These are phyloP conservation scores for Penicillium sclerotiorum DNA, from an alignment of 2,329 filamentous ascomycete species.

Conservation along the genomic window DNA sequence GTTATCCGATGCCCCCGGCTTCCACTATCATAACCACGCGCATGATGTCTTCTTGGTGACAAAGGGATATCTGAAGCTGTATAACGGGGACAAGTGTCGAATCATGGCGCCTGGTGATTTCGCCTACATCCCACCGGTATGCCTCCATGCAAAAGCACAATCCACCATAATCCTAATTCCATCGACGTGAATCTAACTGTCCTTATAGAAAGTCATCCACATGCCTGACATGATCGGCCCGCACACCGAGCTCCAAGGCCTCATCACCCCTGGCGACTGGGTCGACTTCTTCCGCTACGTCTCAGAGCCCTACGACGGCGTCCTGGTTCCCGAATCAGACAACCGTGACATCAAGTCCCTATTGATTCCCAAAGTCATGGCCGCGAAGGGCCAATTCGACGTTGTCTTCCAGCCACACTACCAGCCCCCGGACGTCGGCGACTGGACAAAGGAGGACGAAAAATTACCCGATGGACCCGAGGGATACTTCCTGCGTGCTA, in stretches of 20 bases:
- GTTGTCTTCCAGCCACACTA: conserved; percentile 57
- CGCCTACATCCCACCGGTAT: conserved; percentile 59
- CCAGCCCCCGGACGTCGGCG: conserved; percentile 43
- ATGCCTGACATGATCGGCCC: conserved; percentile 59
- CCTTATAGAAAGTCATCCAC: conserved; percentile 49
- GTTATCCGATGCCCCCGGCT: conserved; percentile 46
- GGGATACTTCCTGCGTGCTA: conserved; percentile 57
- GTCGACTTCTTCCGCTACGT: conserved; percentile 64
- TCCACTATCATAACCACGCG: conserved; percentile 60
- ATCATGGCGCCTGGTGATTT: conserved; percentile 60
- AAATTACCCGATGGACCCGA: conserved; percentile 26
- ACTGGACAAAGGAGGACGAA: conserved; percentile 30
- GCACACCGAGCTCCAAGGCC: conserved; percentile 57
- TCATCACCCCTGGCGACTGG: conserved; percentile 62
- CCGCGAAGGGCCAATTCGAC: conserved; percentile 59
- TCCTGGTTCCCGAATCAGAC: conserved; percentile 56
- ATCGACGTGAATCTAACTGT: conserved; percentile 14
- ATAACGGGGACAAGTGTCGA: conserved; percentile 60
- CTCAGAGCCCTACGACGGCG: conserved; percentile 54
- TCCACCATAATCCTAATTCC: background rate
- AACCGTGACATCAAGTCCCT: conserved; percentile 54
- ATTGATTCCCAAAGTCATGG: conserved; percentile 59
- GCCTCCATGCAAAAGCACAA: conserved; percentile 3
- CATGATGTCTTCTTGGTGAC: conserved; percentile 62
- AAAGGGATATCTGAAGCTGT: conserved; percentile 59